These are phyloP conservation scores for Aureobasidium lini DNA, from an alignment of 2,329 filamentous ascomycete genomes.

Conservation along the genomic window DNA sequence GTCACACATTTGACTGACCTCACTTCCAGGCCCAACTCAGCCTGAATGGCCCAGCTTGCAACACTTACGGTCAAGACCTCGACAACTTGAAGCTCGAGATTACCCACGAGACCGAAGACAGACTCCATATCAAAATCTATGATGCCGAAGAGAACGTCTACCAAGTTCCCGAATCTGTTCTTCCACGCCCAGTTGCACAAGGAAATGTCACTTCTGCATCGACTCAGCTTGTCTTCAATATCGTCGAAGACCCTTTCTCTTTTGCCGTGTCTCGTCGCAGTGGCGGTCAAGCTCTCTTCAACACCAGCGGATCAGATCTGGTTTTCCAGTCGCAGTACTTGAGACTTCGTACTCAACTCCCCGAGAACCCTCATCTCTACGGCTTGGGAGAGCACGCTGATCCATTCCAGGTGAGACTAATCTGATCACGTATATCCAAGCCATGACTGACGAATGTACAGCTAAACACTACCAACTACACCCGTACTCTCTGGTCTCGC, in stretches of 20 bases:
- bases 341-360: conserved; percentile 62
- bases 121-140: conserved; percentile 68
- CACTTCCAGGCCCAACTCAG: conserved; percentile 46
- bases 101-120: conserved; percentile 52
- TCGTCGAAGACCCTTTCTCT: conserved; percentile 54
- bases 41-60: conserved; percentile 59
- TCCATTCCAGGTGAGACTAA: conserved; percentile 30
- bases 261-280: conserved; percentile 56
- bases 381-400: conserved; percentile 74
- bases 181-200: conserved; percentile 50
- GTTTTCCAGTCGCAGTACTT: conserved; percentile 76
- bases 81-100: conserved; percentile 50
- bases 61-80: conserved; percentile 53
- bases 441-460: conserved; percentile 38
- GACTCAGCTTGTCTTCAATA: conserved; percentile 40
- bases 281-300: conserved; percentile 56
- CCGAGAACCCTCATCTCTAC: conserved; percentile 63
- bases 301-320: conserved; percentile 58
- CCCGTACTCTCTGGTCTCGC: conserved; percentile 56
- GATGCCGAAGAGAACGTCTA: conserved; percentile 64
- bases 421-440: conserved; percentile 15
- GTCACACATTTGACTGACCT: not conserved
- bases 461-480: conserved; percentile 61
- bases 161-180: conserved; percentile 63
- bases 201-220: conserved; percentile 18